These are phyloP conservation scores for Lentinula aciculospora DNA, from an alignment of 768 basidiomycete species.

Conservation along the genomic window DNA sequence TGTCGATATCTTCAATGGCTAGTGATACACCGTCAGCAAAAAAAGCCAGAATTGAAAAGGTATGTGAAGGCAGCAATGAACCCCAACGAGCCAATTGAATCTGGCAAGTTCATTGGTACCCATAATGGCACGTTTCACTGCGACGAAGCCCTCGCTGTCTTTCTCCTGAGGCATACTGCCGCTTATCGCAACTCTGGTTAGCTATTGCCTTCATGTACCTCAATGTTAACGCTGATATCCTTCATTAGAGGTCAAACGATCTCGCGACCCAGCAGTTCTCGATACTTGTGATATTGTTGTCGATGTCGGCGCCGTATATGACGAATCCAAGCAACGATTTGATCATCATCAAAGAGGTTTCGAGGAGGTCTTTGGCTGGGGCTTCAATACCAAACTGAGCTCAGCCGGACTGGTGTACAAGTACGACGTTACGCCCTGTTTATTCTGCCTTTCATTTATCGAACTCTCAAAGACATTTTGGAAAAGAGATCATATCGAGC, in stretches of 20 bases:
- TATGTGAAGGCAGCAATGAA: neutral
- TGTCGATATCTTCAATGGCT: neutral
- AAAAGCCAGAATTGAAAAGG: neutral
- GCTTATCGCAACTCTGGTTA: constrained; percentile 72
- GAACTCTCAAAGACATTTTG: constrained; percentile 64
- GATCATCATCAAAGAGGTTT: constrained; percentile 98
- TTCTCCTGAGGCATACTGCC: constrained; percentile 73
- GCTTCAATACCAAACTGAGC: constrained; percentile 83
- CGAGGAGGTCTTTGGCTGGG: constrained; percentile 81
- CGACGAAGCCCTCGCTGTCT: constrained; percentile 94
- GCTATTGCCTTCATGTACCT: constrained; percentile 10
- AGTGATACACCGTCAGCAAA: neutral
- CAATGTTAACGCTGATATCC: constrained; percentile 1
- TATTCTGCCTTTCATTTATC: neutral
- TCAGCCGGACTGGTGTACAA: constrained; percentile 96
- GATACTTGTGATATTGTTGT: constrained; percentile 90
- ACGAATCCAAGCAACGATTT: constrained; percentile 70
- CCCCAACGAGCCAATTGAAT: neutral
- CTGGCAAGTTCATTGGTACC: constrained; percentile 68
- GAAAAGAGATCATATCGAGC: constrained; percentile 76
- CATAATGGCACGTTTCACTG: constrained; percentile 97
- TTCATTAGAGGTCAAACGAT: constrained; percentile 58
- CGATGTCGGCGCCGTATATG: constrained; percentile 93
- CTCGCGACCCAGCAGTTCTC: constrained; percentile 64
- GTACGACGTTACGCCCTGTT: constrained; percentile 34